Base-by-base conservation (phyloP, 108 stramenopile species). In the Cyclotella atomus region DNA sequence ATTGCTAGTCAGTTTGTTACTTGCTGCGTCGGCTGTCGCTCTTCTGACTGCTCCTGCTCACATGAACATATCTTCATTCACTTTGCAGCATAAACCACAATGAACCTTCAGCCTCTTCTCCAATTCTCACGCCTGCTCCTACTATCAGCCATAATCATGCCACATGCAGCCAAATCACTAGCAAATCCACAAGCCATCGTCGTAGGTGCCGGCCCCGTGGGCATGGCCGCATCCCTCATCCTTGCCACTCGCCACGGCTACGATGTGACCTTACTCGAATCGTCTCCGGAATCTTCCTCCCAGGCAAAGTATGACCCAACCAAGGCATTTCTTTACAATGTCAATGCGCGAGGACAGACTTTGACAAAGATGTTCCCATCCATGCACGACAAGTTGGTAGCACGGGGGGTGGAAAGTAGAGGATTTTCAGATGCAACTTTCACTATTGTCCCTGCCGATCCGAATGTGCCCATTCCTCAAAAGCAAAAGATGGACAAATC, bases 181-280 rank as follows among this genome's bases (percentile, higher is more conserved):
- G 25, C 53, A 34, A 29, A 5, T 29, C 56, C 56, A 16, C 46
- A 19, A 25, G 59, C 70, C 70, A 61, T 71, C 5, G 79, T 86
- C 0, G 79, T 86, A 23, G 85, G 85, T n/a, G 79, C 61, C 19
- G 85, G 85, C 3, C 85, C 85, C 17, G 76, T 59, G 6, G 85
- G 85, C 28, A 50, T 84, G 24, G 73, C 85, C 41, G 45, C 83
- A 7, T 79, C 85, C 2, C 73, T 86, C 43, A 66, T 74, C 19
- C 71, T 86, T 56, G 77, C 79, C 33, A 70, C 77, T 9, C 68
- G 47, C 10, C 86, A 84, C 71, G 43, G 34, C 17, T 84, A 70
- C 57, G 52, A 84, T 16, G 87, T 87, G 21, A 70, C 81, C 7
- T 64, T 87, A 1, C 75, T 83, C 41, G 87, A 87, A 68, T 59